phyloP scores from a whole-genome alignment of 345 rosid species.

The Eucalyptus paniculata region DNA sequence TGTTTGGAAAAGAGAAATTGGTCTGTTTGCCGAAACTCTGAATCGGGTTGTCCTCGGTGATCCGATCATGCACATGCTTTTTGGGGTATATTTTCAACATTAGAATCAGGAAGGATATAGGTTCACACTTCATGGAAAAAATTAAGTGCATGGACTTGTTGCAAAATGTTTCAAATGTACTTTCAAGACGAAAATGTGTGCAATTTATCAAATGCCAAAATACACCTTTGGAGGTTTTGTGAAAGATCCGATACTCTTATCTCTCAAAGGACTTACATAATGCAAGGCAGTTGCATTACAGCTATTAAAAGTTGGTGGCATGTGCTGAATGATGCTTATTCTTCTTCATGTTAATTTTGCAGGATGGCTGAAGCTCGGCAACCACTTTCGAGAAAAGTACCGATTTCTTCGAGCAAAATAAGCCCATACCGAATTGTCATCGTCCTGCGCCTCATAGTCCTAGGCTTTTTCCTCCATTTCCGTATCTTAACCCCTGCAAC shows the following conservation, averaged over 20 bases:
- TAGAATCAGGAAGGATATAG: neutral
- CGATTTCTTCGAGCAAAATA: slow-evolving; percentile 80
- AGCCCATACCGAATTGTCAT: slow-evolving; percentile 95
- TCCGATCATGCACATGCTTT: neutral
- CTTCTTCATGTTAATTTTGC: neutral
- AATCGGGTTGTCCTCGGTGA: neutral
- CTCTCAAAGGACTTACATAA: neutral
- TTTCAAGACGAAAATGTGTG: neutral
- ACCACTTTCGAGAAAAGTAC: slow-evolving; percentile 86
- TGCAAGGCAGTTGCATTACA: neutral
- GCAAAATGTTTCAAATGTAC: neutral
- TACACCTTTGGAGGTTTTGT: neutral
- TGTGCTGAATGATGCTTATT: neutral
- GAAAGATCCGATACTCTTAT: neutral
- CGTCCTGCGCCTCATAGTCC: slow-evolving; percentile 63
- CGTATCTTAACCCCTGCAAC: slow-evolving; percentile 80
- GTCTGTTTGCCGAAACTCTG: neutral
- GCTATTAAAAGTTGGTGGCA: neutral
- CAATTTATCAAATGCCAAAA: neutral
- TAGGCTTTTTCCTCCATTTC: slow-evolving; percentile 79
- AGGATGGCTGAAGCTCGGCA: slow-evolving; percentile 96
- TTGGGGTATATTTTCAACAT: neutral
- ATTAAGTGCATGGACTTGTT: neutral
- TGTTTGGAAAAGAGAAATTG: neutral
- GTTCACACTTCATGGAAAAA: neutral